Evolutionary conservation across 2,329 filamentous ascomycete genomes (phyloP).

Genomic region (Stachybotrys chartarum): DNA sequence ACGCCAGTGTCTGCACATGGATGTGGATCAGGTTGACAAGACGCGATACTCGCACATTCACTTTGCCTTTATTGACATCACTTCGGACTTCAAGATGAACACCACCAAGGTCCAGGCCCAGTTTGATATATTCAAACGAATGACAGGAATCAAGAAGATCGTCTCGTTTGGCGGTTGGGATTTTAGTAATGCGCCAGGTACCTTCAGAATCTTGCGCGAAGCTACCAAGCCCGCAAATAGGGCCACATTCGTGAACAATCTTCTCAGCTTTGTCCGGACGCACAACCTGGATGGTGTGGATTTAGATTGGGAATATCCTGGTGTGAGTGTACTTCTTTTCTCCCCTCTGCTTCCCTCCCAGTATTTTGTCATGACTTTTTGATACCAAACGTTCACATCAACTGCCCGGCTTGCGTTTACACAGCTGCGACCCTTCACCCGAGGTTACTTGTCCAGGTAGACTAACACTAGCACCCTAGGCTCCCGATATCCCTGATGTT

Average conservation of each 20-base stretch:
- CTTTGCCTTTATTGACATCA: slow-evolving; percentile 26
- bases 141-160: slow-evolving; percentile 13
- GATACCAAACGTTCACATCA: neutral
- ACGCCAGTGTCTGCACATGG: slow-evolving; percentile 20
- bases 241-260: slow-evolving; percentile 19
- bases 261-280: slow-evolving; percentile 28
- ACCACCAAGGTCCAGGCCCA: slow-evolving; percentile 11
- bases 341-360: neutral
- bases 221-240: slow-evolving; percentile 19
- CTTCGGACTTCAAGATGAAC: slow-evolving; percentile 6
- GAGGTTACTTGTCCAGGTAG: neutral
- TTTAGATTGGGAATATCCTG: slow-evolving; percentile 35
- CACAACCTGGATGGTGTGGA: slow-evolving; percentile 30
- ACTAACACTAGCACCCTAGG: neutral
- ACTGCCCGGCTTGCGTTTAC: neutral
- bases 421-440: too few species aligned
- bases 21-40: slow-evolving; percentile 4
- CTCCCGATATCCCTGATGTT: slow-evolving; percentile 18
- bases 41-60: slow-evolving; percentile 23
- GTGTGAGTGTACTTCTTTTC: neutral
- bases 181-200: slow-evolving; percentile 8
- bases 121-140: slow-evolving; percentile 10
- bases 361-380: neutral
- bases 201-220: slow-evolving; percentile 11
- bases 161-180: slow-evolving; percentile 21